Conservation (phyloP, 176 grass and related monocot genomes). For the Oryza rufipogon region DNA sequence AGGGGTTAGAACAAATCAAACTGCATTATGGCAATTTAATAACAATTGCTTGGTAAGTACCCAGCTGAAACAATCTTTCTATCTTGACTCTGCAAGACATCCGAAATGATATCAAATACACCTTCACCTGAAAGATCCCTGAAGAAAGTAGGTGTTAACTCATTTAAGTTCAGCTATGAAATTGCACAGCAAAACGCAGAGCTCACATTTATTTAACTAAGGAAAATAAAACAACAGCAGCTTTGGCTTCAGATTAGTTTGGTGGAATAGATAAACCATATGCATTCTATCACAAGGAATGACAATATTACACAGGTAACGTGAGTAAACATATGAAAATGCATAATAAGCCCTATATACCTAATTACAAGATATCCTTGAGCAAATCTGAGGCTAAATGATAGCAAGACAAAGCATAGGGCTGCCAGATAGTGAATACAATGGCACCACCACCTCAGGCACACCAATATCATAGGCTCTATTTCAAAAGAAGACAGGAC, state of each 20-base stretch:
- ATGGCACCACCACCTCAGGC: constrained; percentile 33
- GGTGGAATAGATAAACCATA: neutral
- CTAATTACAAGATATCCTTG: constrained; percentile 50
- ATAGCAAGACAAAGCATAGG: constrained; percentile 31
- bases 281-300: constrained; percentile 36
- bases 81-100: constrained; percentile 86
- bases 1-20: constrained; percentile 12
- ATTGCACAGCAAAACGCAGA: constrained; percentile 15
- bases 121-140: constrained; percentile 98
- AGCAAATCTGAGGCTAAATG: constrained; percentile 49
- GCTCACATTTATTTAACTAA: constrained; percentile 21
- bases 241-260: constrained; percentile 12
- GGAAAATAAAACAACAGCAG: constrained; percentile 29
- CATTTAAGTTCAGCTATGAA: neutral
- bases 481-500: constrained; percentile 32
- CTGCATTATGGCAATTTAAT: constrained; percentile 5
- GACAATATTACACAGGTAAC: constrained; percentile 1
- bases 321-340: constrained; percentile 36
- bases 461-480: constrained; percentile 34
- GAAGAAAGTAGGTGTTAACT: constrained; percentile 48
- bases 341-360: constrained; percentile 41
- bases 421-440: constrained; percentile 44
- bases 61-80: constrained; percentile 91
- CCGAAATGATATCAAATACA: constrained; percentile 89
- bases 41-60: constrained; percentile 54